Percentiles rank a stretch among this genome's conserved stretches.
phyloP scores from a whole-genome alignment of 1,284 basidiomycete species.

The Cryptococcus depauperatus region DNA sequence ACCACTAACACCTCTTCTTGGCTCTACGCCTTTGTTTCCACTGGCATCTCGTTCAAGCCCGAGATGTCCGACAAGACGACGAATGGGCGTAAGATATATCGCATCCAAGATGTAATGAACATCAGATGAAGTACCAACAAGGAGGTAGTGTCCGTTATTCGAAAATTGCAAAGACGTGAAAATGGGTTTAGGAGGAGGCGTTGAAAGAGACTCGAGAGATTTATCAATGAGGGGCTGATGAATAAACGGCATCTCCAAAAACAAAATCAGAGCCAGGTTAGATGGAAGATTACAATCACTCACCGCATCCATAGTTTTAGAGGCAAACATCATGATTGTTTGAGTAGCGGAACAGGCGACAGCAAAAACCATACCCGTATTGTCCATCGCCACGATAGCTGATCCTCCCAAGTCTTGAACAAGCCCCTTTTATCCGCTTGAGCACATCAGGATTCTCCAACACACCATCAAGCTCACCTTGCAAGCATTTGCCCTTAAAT shows the following conservation, averaged over 20 bases:
- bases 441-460: neutral
- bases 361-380: conserved; percentile 82
- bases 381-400: conserved; percentile 84
- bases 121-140: conserved; percentile 85
- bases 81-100: conserved; percentile 71
- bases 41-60: conserved; percentile 64
- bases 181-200: conserved; percentile 76
- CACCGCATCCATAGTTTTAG: conserved; percentile 73
- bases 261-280: neutral
- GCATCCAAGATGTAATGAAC: conserved; percentile 89
- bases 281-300: too few species aligned
- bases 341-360: conserved; percentile 75
- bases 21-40: conserved; percentile 53
- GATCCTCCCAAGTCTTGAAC: conserved; percentile 52
- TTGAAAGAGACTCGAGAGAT: conserved; percentile 60
- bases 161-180: conserved; percentile 90
- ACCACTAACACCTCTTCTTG: conserved; percentile 67
- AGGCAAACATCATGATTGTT: conserved; percentile 81
- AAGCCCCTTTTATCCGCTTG: conserved; percentile 36
- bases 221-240: conserved; percentile 69
- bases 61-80: conserved; percentile 70
- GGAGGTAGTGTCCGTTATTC: conserved; percentile 76
- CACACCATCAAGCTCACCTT: conserved; percentile 54
- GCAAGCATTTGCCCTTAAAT: conserved; percentile 70
- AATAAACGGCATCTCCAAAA: conserved; percentile 75